These are phyloP conservation scores for Prunus mira DNA, from an alignment of 306 rosid genomes.

Conservation along the genomic window DNA sequence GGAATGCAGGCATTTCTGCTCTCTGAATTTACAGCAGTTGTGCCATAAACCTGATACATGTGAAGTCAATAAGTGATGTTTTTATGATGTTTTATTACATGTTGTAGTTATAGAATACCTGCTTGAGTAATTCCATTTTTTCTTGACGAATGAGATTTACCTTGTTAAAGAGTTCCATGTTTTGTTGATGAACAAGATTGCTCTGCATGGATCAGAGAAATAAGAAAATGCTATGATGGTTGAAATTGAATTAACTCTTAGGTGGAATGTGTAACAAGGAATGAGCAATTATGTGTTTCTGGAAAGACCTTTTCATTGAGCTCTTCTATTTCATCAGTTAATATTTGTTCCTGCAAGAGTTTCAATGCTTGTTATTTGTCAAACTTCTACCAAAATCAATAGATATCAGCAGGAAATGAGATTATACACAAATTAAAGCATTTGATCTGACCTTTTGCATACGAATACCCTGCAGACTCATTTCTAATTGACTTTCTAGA, in stretches of 20 bases:
- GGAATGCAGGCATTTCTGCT: conserved; percentile 36
- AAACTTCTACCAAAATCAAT: background rate
- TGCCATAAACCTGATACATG: conserved; percentile 47
- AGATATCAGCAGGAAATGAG: background rate
- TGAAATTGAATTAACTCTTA: background rate
- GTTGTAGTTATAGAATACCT: conserved; percentile 1
- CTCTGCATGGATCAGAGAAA: conserved; percentile 14
- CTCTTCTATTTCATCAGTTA: conserved; percentile 34
- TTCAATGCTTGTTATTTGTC: background rate
- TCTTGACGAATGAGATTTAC: conserved; percentile 11
- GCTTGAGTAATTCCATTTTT: conserved; percentile 22
- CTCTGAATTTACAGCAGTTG: conserved; percentile 31
- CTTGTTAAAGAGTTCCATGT: conserved; percentile 29
- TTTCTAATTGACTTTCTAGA: conserved; percentile 62
- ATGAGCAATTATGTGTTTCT: background rate
- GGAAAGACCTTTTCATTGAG: conserved; percentile 34
- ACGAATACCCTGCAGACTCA: conserved; percentile 57
- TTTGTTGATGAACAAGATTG: conserved; percentile 30
- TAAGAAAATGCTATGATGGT: background rate
- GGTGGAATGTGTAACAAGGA: background rate
- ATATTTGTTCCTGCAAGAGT: conserved; percentile 36
- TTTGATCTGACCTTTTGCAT: conserved; percentile 50
- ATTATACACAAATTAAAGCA: background rate
- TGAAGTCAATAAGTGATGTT: conserved; percentile 9
- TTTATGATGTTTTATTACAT: background rate